Evolutionary conservation across 2,329 filamentous ascomycete genomes (phyloP).

Genomic region (Ceratocystis eucalypticola): DNA sequence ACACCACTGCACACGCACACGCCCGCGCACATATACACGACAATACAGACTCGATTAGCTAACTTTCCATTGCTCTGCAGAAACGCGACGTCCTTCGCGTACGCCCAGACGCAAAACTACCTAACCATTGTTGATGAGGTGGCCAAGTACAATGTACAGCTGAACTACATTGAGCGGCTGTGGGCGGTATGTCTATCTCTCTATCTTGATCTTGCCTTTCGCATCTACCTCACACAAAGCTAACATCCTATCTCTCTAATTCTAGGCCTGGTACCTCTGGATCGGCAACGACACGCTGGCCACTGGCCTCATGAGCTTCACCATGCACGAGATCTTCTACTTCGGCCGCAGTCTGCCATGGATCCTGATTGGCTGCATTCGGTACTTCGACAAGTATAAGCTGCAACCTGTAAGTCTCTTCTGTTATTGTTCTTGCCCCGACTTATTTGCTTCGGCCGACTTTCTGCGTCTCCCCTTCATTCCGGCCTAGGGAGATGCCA

Average conservation of each 20-base stretch:
- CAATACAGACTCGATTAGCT: not conserved
- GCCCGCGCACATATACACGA: no score
- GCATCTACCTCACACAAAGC: not conserved
- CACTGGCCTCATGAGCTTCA: slow-evolving; percentile 93
- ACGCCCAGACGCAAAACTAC: slow-evolving; percentile 38
- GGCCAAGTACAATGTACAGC: slow-evolving; percentile 63
- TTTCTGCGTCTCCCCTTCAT: not conserved
- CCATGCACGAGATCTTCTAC: slow-evolving; percentile 88
- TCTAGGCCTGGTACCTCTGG: slow-evolving; percentile 78
- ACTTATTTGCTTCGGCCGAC: not conserved
- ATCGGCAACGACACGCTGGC: slow-evolving; percentile 97
- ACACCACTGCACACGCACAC: no score
- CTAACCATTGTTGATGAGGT: slow-evolving; percentile 49
- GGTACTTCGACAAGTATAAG: slow-evolving; percentile 86
- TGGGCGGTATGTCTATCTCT: slow-evolving; percentile 54
- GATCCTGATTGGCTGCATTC: slow-evolving; percentile 80
- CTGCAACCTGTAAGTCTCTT: slow-evolving; percentile 57
- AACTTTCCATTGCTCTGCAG: slow-evolving; percentile 24
- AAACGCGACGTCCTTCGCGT: slow-evolving; percentile 37
- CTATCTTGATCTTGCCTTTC: not conserved
- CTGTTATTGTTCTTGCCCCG: not conserved
- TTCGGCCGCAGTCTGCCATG: slow-evolving; percentile 85
- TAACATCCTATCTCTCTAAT: slow-evolving; percentile 13
- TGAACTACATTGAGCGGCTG: slow-evolving; percentile 74
- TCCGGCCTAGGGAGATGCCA: no score